Base-by-base conservation (phyloP, 1,139 yeast genomes). In the Barnettozyma hawaiiensis region DNA sequence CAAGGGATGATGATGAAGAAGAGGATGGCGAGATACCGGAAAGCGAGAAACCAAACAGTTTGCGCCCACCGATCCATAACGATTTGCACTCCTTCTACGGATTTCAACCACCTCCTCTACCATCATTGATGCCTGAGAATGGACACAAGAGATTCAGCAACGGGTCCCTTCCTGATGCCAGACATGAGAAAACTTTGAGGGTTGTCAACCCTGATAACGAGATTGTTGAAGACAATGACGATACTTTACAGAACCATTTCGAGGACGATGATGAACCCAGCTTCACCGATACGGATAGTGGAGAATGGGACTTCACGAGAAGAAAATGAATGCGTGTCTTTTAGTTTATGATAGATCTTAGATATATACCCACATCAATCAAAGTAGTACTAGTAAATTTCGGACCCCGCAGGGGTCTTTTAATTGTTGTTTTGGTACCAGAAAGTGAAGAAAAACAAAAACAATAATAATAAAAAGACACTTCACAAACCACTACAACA, bases 111-210 rank as follows among this genome's bases (percentile, higher is more conserved):
- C 54, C 57, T n/a, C n/a, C n/a, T n/a, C n/a, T n/a, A 7, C 35
- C 47, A 11, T 60, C 62, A 7, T 57, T 48, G 54, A 51, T 40
- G 55, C 60, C 27, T 23, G 37, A 59, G 37, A 52, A 49, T 28
- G 63, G 62, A 19, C 57, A 59, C 28, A 59, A 62, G 53, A 67
- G 85, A 48, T 72, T 81, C 51, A 79, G 86, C 58, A 76, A 81
- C 50, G 83, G 85, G 8, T 78, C 85, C n/a, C 64, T 81, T 49
- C 89, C 87, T 0, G 87, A 81, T 60, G 71, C 71, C 16, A 58
- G 63, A 50, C 63, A 58, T 32, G 62, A 61, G 32, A 58, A 47
- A 31, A 50, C 58, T 4, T 35, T 55, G 20, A 47, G 57, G 27
- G 54, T 53, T 7, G 48, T 49, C 3, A 52, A 55, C 37, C 58